These are phyloP conservation scores for Xylaria sp. DNA, from an alignment of 2,329 filamentous ascomycete species.

Conservation along the genomic window DNA sequence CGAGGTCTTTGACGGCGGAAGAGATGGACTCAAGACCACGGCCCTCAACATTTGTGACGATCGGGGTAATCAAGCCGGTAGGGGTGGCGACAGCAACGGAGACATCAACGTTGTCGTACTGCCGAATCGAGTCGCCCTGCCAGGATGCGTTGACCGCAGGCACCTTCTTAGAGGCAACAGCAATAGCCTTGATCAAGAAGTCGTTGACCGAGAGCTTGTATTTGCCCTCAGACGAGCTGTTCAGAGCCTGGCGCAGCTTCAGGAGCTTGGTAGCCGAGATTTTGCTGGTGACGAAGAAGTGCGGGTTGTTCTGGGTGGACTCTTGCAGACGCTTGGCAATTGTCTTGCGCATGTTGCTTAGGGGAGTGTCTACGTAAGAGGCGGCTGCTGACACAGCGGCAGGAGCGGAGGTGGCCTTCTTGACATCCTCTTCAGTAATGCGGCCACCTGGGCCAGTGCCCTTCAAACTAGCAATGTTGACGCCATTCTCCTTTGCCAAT, in stretches of 20 bases:
- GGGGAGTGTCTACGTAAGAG: slow-evolving; percentile 83
- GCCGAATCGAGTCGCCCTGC: slow-evolving; percentile 89
- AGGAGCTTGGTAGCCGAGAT: slow-evolving; percentile 95
- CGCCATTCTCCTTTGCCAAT: slow-evolving; percentile 85
- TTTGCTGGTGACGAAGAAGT: slow-evolving; percentile 94
- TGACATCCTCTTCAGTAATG: slow-evolving; percentile 92
- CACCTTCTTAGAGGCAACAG: slow-evolving; percentile 89
- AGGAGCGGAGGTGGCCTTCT: slow-evolving; percentile 78
- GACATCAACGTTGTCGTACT: slow-evolving; percentile 93
- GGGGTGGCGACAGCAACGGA: slow-evolving; percentile 96
- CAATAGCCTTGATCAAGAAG: slow-evolving; percentile 97
- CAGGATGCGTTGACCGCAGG: slow-evolving; percentile 96
- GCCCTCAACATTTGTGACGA: slow-evolving; percentile 88
- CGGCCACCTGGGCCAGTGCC: slow-evolving; percentile 86
- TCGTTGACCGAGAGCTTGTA: slow-evolving; percentile 99
- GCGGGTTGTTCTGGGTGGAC: slow-evolving; percentile 92
- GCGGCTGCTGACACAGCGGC: slow-evolving; percentile 66
- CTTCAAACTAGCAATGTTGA: slow-evolving; percentile 82
- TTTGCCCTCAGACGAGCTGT: slow-evolving; percentile 86
- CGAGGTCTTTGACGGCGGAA: slow-evolving; percentile 90
- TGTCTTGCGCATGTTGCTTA: slow-evolving; percentile 96
- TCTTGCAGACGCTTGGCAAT: slow-evolving; percentile 91
- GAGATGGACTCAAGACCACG: slow-evolving; percentile 92
- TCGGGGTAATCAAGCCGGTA: slow-evolving; percentile 94
- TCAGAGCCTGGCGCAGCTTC: slow-evolving; percentile 94